phyloP scores from a whole-genome alignment of 768 basidiomycete genomes.

The Ramaria sp. region DNA sequence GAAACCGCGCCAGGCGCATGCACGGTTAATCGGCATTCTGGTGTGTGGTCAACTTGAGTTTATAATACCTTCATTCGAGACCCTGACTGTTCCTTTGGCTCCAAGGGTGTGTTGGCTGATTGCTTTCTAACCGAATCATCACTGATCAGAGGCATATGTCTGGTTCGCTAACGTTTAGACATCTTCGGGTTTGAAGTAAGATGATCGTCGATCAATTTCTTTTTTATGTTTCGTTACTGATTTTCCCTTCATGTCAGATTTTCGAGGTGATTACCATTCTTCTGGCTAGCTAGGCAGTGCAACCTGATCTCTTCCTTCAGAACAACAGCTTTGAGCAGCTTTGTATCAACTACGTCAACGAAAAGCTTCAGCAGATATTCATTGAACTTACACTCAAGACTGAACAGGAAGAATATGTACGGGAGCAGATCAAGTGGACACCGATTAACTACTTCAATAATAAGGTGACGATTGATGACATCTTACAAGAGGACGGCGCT shows the following conservation, averaged over 20 bases:
- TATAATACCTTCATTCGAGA: background rate
- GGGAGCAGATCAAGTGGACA: constrained; percentile 98
- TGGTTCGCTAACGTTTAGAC: background rate
- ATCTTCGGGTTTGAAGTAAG: constrained; percentile 8
- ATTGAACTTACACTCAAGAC: constrained; percentile 98
- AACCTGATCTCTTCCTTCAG: constrained; percentile 25
- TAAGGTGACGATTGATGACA: constrained; percentile 30
- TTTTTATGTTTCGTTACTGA: background rate
- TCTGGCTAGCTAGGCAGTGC: background rate
- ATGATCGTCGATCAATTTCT: background rate
- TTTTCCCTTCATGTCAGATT: constrained; percentile 45
- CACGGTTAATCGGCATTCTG: constrained; percentile 88
- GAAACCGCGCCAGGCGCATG: constrained; percentile 66
- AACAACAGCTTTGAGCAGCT: constrained; percentile 96
- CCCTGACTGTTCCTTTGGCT: background rate
- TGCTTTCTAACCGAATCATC: background rate
- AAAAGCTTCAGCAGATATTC: constrained; percentile 98
- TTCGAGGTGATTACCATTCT: constrained; percentile 53
- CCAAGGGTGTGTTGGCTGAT: background rate
- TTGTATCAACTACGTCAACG: constrained; percentile 99
- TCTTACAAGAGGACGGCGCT: background rate
- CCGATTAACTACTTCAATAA: constrained; percentile 99
- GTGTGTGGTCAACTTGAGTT: constrained; percentile 28
- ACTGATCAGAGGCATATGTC: background rate
- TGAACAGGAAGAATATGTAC: constrained; percentile 97